phyloP scores from a whole-genome alignment of 352 stramenopile species.

The Pythium folliculosum region DNA sequence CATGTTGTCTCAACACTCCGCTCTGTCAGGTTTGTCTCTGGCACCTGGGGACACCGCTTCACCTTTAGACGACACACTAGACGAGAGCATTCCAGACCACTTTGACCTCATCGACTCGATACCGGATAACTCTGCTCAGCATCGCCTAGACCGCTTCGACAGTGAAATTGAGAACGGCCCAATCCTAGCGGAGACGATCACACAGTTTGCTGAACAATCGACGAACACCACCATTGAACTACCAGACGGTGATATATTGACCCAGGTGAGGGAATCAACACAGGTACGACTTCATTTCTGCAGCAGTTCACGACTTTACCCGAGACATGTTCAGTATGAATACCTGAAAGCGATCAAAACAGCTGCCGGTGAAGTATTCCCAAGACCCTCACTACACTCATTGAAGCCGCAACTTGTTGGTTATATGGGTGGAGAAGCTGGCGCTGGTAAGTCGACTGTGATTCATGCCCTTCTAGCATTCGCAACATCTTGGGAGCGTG shows the following conservation, averaged over 20 bases:
- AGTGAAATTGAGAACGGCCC: conserved; percentile 3
- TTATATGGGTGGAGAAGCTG: conserved; percentile 6
- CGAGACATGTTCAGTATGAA: conserved; percentile 9
- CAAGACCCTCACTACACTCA: background rate
- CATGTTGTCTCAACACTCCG: conserved; percentile 2
- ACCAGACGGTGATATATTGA: too few species aligned
- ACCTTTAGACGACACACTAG: too few species aligned
- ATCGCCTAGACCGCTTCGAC: conserved; percentile 3
- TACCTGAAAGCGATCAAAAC: conserved; percentile 3
- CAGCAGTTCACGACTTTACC: too few species aligned
- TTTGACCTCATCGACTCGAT: background rate
- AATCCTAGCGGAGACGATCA: background rate
- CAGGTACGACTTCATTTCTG: conserved; percentile 3
- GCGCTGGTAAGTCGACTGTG: background rate
- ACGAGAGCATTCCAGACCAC: background rate
- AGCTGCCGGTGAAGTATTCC: background rate
- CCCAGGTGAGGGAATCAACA: too few species aligned
- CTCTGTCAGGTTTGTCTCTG: conserved; percentile 4
- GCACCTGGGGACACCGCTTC: too few species aligned
- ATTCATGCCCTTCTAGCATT: conserved; percentile 5
- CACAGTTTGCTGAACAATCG: background rate
- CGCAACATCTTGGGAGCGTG: background rate
- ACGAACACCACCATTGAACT: background rate
- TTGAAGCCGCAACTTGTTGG: background rate
- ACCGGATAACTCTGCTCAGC: background rate